Conservation (phyloP, 2,329 filamentous ascomycete species). For the Colletotrichum sp. region DNA sequence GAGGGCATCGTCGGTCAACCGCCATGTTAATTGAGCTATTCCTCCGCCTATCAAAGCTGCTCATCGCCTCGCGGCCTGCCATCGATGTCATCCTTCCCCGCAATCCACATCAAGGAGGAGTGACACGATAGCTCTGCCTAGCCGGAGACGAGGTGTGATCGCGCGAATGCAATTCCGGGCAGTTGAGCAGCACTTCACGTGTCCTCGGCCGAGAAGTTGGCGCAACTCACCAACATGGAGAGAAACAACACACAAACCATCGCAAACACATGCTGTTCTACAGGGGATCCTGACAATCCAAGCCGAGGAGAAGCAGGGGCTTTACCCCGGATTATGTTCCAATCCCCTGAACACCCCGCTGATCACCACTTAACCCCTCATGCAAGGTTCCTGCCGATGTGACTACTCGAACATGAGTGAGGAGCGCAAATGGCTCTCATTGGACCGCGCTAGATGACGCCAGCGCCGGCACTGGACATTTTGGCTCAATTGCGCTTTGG, state of each 20-base stretch:
- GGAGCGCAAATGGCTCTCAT: neutral
- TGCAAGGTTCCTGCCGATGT: conserved; percentile 6
- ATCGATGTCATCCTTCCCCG: neutral
- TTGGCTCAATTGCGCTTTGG: neutral
- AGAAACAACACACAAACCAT: neutral
- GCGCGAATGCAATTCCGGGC: neutral
- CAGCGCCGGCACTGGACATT: neutral
- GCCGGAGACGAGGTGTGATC: neutral
- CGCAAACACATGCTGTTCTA: neutral
- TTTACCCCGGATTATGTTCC: neutral
- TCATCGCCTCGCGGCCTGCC: neutral
- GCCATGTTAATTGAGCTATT: neutral
- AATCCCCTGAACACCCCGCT: neutral
- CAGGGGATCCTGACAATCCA: neutral
- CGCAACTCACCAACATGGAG: neutral
- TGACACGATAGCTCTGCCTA: neutral
- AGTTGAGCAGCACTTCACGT: neutral
- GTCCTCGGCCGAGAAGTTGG: neutral
- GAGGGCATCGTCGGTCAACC: neutral
- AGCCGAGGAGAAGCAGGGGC: conserved; percentile 8
- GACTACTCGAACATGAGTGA: neutral
- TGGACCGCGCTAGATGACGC: neutral
- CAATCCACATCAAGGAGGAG: neutral
- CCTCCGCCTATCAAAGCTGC: neutral
- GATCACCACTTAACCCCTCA: conserved; percentile 4